Base-by-base conservation (phyloP, 345 rosid genomes). In the Brassica napus region DNA sequence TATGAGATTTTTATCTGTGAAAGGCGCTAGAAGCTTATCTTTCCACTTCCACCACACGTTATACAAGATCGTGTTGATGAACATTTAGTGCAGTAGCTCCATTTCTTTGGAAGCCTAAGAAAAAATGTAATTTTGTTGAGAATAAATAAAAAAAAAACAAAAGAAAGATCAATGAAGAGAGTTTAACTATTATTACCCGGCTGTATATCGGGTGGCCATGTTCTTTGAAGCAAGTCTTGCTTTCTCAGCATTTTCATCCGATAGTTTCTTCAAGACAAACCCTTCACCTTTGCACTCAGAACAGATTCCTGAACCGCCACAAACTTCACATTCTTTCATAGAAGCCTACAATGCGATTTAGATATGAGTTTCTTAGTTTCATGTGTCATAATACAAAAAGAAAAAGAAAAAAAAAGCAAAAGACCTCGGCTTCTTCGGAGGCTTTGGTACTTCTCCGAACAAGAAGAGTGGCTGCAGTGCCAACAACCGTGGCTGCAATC, bases 81-180 rank as follows among this genome's bases (percentile, higher is more conserved):
- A 85, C 98, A 94, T 70, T 89, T 94, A 4, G 93, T 90, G 69
- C 98, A 92, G 85, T 94, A 94, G 82, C 97, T 92, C 98, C 98
- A 92, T 87, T 94, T 94, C 87, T 92, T 94, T 6, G 98, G 97
- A 82, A 94, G 97, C 89, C 98, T 94, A 65, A 62, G 71, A 65
- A 69, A 71, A 69, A 30, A 10, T 61, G 15, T 32, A 42, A 9
- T 59, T 11, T 11, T 16, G 16, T 67, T 6, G 24, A 64, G 12
- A 80, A 74, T 69, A n/a, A 65, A 64, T 31, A 1, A 54, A 64
- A 23, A 8, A 11, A 42, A 3, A 58, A 5, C 5, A 30, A 67
- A 14, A 4, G n/a, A 8, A 69, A 65, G 24, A 80, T 49, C 6
- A n/a, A 14, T 1, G 35, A 61, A 47, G n/a, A 26, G 6, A 65